Base-by-base conservation (phyloP, 2,329 filamentous ascomycete genomes). In the Xylaria sp. region DNA sequence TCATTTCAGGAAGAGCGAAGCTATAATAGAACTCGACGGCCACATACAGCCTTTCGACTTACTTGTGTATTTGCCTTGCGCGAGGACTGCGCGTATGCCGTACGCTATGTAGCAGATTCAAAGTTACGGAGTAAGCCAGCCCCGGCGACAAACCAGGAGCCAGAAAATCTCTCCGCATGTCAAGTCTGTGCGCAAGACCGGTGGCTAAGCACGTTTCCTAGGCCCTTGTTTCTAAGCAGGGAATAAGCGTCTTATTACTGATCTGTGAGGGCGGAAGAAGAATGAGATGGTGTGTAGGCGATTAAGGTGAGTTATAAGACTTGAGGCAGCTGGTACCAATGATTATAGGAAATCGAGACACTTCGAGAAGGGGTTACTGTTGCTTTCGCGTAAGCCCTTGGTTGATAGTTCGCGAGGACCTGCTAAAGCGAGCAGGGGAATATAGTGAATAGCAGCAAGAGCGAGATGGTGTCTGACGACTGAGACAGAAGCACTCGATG, bases 191-290 rank as follows among this genome's bases (percentile, higher is more conserved):
- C 23, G 43, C 57, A n/a, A 54, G 42, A 38, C 42, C 55, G 38
- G 53, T 37, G 52, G 17, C 43, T 33, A 50, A 46, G 57, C 64
- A 66, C 46, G 55, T 61, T 59, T 64, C 33, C 54, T 31, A 51
- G 52, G 55, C 52, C 9, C 4, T 31, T 54, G 58, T 46, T 38
- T 33, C 40, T 35, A n/a, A 15, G 11, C 12, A 31, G 21, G 25
- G 21, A 31, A 31, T 40, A 42, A 51, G 49, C 23, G 6, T 37
- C 14, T 19, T 38, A n/a, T 28, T 37, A 2, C 50, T 28, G 47
- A 35, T 47, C 35, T 45, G 49, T n/a, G 54, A 28, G 45, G 14
- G 28, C 17, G 28, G 31, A 43, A 19, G 25, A 33, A 46, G 23
- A 31, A 9, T n/a, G 50, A 19, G 38, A 58, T 40, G 43, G 23